Conservation (phyloP, 1,139 yeast species). For the Yamadazyma membranifaciens region DNA sequence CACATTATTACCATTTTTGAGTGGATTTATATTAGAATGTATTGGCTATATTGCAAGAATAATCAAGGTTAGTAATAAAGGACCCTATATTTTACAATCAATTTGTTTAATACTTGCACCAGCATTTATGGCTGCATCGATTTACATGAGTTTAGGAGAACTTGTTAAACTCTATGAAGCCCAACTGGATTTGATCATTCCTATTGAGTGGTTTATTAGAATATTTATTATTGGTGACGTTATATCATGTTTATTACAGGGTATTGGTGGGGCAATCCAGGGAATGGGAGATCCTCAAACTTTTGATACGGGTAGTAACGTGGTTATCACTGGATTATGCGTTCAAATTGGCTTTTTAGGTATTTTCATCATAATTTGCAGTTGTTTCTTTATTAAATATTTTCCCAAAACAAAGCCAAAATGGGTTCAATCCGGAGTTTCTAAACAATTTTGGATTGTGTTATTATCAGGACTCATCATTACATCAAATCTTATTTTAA, state of each 20-base stretch:
- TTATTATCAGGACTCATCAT: constrained; percentile 18
- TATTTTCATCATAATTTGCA: constrained; percentile 19
- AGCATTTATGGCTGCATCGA: constrained; percentile 41
- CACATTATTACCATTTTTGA: constrained; percentile 19
- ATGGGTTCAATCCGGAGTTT: not conserved
- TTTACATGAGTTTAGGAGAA: constrained; percentile 44
- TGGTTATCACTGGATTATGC: constrained; percentile 26
- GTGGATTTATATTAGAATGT: constrained; percentile 26
- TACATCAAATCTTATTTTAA: constrained; percentile 42
- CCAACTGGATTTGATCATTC: constrained; percentile 25
- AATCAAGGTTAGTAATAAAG: constrained; percentile 17
- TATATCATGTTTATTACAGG: constrained; percentile 39
- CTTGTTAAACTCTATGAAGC: constrained; percentile 26
- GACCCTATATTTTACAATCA: constrained; percentile 34
- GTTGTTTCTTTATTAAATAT: constrained; percentile 9
- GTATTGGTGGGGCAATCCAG: constrained; percentile 43
- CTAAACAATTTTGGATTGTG: constrained; percentile 14
- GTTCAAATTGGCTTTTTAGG: constrained; percentile 39
- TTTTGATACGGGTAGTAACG: constrained; percentile 18
- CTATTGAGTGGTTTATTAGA: constrained; percentile 30
- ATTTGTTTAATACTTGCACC: constrained; percentile 40
- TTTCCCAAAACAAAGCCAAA: constrained; percentile 5
- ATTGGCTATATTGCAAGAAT: constrained; percentile 36
- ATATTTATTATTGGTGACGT: constrained; percentile 46
- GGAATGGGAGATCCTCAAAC: constrained; percentile 17